Conservation (phyloP, 2,329 filamentous ascomycete species). For the Ophiosphaerella herpotricha region DNA sequence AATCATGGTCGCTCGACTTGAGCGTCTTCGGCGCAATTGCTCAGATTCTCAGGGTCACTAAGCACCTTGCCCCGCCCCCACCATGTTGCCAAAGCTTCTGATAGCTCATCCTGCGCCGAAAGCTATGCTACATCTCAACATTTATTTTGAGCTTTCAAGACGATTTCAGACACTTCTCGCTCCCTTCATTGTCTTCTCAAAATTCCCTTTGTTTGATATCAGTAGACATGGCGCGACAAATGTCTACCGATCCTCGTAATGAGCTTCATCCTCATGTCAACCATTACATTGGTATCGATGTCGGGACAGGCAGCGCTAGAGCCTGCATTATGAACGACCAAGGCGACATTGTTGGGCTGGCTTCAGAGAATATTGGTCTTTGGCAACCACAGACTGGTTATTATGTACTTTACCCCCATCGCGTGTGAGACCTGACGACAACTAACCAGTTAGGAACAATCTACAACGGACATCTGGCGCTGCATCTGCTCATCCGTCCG, state of each 20-base stretch:
- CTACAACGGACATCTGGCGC: constrained; percentile 93
- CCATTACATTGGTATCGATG: constrained; percentile 85
- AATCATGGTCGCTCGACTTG: constrained; percentile 19
- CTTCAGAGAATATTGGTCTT: constrained; percentile 57
- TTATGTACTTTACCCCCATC: constrained; percentile 50
- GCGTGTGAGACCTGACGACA: background rate
- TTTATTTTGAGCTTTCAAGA: constrained; percentile 14
- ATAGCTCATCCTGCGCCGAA: constrained; percentile 40
- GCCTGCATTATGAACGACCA: constrained; percentile 93
- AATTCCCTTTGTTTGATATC: constrained; percentile 7
- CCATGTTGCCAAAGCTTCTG: constrained; percentile 29
- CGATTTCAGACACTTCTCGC: background rate
- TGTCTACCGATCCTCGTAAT: constrained; percentile 59
- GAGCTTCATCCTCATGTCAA: constrained; percentile 61
- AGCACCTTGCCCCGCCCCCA: constrained; percentile 40
- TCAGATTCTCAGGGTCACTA: constrained; percentile 24
- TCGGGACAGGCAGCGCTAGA: constrained; percentile 92
- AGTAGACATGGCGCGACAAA: constrained; percentile 45
- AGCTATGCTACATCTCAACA: constrained; percentile 41
- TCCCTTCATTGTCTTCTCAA: background rate
- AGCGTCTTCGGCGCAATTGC: constrained; percentile 19
- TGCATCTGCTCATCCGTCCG: constrained; percentile 91
- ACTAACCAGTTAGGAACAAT: constrained; percentile 75
- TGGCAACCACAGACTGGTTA: constrained; percentile 61
- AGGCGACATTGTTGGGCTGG: constrained; percentile 77